phyloP scores from a whole-genome alignment of 179 eudicot species.

The Pouteria campechiana region DNA sequence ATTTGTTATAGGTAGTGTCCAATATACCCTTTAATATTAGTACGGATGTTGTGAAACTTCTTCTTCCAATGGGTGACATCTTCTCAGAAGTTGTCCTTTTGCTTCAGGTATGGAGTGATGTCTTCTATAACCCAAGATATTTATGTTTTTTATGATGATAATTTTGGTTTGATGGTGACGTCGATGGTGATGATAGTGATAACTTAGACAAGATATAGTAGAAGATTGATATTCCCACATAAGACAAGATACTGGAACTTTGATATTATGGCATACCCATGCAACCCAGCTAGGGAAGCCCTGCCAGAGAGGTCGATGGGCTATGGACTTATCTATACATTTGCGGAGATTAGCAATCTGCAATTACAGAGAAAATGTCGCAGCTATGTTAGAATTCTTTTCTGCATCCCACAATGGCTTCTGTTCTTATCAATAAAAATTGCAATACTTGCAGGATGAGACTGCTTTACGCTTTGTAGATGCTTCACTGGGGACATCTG shows the following conservation, averaged over 20 bases:
- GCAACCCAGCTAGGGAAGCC: too few species aligned
- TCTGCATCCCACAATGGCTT: too few species aligned
- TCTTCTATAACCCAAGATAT: neutral
- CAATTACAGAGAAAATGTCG: too few species aligned
- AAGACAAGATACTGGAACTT: too few species aligned
- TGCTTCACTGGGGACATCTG: slow-evolving; percentile 55
- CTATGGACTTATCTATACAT: too few species aligned
- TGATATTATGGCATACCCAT: too few species aligned
- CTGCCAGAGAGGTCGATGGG: too few species aligned
- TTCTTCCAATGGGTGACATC: slow-evolving; percentile 98
- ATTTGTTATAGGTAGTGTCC: slow-evolving; percentile 62
- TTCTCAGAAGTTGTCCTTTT: slow-evolving; percentile 85
- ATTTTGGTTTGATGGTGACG: neutral
- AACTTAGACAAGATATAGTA: too few species aligned
- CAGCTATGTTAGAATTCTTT: too few species aligned
- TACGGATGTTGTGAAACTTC: slow-evolving; percentile 75
- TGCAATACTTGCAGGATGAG: slow-evolving; percentile 51
- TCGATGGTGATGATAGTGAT: too few species aligned
- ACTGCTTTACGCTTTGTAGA: slow-evolving; percentile 74
- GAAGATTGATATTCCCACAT: too few species aligned
- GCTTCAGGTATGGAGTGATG: slow-evolving; percentile 66
- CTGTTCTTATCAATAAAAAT: neutral
- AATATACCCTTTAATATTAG: slow-evolving; percentile 94
- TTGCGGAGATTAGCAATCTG: too few species aligned
- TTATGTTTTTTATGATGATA: neutral